Percentiles rank a stretch among this genome's conserved stretches.
phyloP scores from a whole-genome alignment of 495 filamentous ascomycete species.

The Neurospora pannonica region DNA sequence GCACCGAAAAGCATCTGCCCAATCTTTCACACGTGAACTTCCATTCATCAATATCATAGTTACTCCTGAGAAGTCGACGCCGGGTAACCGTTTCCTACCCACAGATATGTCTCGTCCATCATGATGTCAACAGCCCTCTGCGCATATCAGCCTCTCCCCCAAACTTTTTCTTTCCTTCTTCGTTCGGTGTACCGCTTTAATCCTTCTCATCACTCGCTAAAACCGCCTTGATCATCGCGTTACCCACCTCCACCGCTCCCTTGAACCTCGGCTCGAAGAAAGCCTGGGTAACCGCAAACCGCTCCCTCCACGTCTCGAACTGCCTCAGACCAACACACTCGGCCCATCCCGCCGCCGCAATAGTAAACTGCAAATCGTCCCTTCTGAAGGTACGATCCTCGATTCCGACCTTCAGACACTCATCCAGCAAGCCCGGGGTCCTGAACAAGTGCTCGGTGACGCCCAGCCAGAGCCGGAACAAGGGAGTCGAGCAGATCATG shows the following conservation, averaged over 20 bases:
- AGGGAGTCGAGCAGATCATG: conserved; percentile 97
- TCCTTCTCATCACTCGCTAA: conserved; percentile 54
- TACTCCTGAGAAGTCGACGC: not conserved
- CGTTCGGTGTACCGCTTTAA: not conserved
- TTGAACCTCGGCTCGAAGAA: conserved; percentile 87
- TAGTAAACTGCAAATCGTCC: conserved; percentile 95
- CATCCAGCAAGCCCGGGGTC: conserved; percentile 72
- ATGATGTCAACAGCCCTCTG: not conserved
- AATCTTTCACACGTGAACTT: not conserved
- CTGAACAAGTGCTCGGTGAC: conserved; percentile 96
- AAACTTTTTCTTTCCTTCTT: not conserved
- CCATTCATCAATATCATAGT: not conserved
- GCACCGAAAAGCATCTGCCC: not conserved
- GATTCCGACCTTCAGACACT: conserved; percentile 74
- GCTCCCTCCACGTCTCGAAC: conserved; percentile 80
- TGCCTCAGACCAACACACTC: conserved; percentile 84
- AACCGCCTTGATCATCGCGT: conserved; percentile 95
- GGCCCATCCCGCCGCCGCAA: conserved; percentile 90
- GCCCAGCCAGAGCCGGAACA: conserved; percentile 96
- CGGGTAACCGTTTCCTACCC: not conserved
- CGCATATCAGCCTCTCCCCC: not conserved
- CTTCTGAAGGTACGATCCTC: conserved; percentile 79
- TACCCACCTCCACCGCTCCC: conserved; percentile 76
- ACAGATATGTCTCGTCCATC: not conserved
- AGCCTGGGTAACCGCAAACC: conserved; percentile 77